Percentiles rank a stretch among this genome's conserved stretches.
Conservation (phyloP, 441 rosid species). For the Mallotus repandus region DNA sequence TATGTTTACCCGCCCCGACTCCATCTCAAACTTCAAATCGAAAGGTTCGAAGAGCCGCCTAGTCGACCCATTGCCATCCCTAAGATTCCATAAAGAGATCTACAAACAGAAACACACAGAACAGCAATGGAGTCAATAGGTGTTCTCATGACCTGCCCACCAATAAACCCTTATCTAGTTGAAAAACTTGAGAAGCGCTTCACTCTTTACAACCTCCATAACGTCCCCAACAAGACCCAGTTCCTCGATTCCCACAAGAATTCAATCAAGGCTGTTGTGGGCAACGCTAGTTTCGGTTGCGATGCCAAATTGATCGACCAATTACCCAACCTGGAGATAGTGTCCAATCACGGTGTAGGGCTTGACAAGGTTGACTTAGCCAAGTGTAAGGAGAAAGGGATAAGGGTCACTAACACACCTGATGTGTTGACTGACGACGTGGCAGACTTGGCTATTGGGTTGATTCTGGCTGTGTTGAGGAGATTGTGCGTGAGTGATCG, state of each 20-base stretch:
- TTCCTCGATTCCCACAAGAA: conserved; percentile 46
- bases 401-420: conserved; percentile 82
- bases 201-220: conserved; percentile 59
- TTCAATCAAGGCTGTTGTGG: conserved; percentile 83
- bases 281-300: conserved; percentile 51
- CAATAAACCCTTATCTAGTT: conserved; percentile 52
- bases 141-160: conserved; percentile 69
- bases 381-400: conserved; percentile 75
- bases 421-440: conserved; percentile 92
- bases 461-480: conserved; percentile 73
- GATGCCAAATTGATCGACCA: conserved; percentile 64
- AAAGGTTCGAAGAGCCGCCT: too few relatives aligned
- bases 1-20: too few relatives aligned
- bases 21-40: too few relatives aligned
- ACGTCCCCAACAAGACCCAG: conserved; percentile 43
- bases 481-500: conserved; percentile 73
- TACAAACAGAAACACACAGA: neutral
- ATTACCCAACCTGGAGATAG: conserved; percentile 75
- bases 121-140: conserved; percentile 60
- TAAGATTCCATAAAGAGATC: neutral
- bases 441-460: conserved; percentile 84
- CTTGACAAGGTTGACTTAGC: conserved; percentile 83
- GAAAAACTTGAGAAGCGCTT: conserved; percentile 73
- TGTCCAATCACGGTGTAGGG: conserved; percentile 77
- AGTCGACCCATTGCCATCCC: neutral